Percentiles rank a stretch among this genome's conserved stretches.
These are phyloP conservation scores for Zygnema circumcarinatum DNA, from an alignment of 139 green algal genomes.

Conservation along the genomic window DNA sequence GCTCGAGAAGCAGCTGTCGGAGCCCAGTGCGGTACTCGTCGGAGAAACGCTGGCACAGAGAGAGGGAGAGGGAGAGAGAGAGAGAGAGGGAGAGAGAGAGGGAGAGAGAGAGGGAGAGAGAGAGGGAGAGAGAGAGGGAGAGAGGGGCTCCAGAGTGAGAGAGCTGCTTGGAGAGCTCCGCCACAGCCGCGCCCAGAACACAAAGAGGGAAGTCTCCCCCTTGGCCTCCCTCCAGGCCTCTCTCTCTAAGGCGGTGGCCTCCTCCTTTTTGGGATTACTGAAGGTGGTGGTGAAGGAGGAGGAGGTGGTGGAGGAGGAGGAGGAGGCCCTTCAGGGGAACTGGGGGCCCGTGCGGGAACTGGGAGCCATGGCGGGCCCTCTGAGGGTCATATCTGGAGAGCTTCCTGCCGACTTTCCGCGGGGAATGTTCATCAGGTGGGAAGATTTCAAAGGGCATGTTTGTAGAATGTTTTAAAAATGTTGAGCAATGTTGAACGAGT, in stretches of 20 bases:
- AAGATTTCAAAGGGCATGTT: neutral
- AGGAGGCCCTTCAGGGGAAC: neutral
- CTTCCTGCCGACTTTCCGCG: slow-evolving; percentile 5
- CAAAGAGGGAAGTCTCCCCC: no score
- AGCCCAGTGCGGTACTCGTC: neutral
- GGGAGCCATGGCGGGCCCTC: neutral
- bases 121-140: neutral
- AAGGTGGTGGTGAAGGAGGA: slow-evolving; percentile 8
- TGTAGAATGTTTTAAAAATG: neutral
- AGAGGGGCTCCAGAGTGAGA: no score
- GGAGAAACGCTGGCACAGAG: neutral
- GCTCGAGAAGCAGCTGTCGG: neutral
- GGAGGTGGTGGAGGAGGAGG: neutral
- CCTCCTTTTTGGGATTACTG: slow-evolving; percentile 1
- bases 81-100: neutral
- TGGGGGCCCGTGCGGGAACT: slow-evolving; percentile 15
- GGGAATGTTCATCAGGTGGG: slow-evolving; percentile 20
- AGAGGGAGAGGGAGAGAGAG: neutral
- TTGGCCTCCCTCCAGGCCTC: no score
- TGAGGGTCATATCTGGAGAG: neutral
- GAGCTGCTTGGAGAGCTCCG: no score
- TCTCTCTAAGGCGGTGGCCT: no score
- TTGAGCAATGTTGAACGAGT: neutral
- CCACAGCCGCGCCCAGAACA: no score
- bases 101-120: neutral